phyloP scores from a whole-genome alignment of 176 grass and related monocot genomes.

The Melocanna baccifera region DNA sequence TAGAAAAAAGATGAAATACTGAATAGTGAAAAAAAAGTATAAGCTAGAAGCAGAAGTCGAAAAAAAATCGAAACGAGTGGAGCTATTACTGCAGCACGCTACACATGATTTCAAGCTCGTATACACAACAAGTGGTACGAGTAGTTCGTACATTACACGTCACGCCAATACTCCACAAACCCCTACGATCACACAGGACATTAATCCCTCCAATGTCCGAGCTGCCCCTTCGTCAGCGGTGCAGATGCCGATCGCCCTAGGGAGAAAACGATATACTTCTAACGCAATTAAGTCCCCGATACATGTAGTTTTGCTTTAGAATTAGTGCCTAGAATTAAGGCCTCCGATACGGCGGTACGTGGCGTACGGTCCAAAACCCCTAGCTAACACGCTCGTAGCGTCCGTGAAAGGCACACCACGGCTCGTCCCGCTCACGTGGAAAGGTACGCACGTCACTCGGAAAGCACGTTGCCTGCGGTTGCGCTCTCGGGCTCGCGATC shows the following conservation, averaged over 20 bases:
- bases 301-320: neutral
- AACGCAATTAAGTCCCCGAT: neutral
- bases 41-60: too few species aligned
- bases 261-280: constrained; percentile 14
- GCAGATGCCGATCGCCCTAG: neutral
- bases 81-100: too few species aligned
- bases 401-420: neutral
- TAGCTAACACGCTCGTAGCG: neutral
- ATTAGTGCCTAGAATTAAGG: neutral
- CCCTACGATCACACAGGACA: neutral
- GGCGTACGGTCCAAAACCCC: neutral
- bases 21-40: too few species aligned
- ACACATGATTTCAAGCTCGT: too few species aligned
- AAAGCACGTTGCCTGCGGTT: neutral
- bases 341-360: neutral
- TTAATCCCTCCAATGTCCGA: neutral
- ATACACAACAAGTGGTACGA: neutral
- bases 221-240: neutral
- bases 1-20: too few species aligned
- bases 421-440: neutral
- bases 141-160: too few species aligned
- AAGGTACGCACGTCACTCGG: neutral
- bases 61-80: too few species aligned
- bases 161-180: neutral
- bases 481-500: neutral